Evolutionary conservation across 2,329 filamentous ascomycete genomes (phyloP), one percentile per base, ranked within the genome.

Genomic region (Dothideomycetes sp.): DNA sequence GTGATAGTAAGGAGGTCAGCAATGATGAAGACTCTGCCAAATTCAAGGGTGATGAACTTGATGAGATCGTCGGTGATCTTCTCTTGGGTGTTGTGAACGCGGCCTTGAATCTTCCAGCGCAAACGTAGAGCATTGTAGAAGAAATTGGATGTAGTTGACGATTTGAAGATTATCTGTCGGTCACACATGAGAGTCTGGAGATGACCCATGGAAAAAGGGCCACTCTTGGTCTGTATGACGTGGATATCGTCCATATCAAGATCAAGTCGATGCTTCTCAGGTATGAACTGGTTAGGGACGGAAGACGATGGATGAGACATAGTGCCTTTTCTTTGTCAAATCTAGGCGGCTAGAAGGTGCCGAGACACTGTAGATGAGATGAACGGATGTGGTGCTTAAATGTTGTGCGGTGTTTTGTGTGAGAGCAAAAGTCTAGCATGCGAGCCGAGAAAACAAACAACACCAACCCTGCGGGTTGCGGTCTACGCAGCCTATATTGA

Each of bases 31-130:
- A 25, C 10, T 10, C 13, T 19, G n/a, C 22, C 17, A 5, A 33
- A 10, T 17, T 28, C 23, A 3, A 41, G 9, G 5, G 4, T 5
- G 5, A 41, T n/a, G 4, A 41, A 19, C 9, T 33, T 28, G 8
- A 15, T 12, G 4, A 41, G 37, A 16, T 41, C 37, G 4, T 20
- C 17, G 12, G 16, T 5, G 10, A 30, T 22, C 5, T 41, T 30
- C 4, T n/a, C 4, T 2, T 6, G 1, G n/a, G 8, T 28, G 3
- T 6, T 9, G 2, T 33, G 13, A 8, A 25, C 24, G 1, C 9
- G 29, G 1, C 37, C 37, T 5, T 13, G 10, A 8, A 41, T 17
- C 12, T 41, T 41, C 37, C 37, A 41, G 5, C 22, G 37, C 4
- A 41, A n/a, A 6, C 37, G 20, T 12, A 41, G 22, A 3, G 30